phyloP scores from a whole-genome alignment of 2,329 filamentous ascomycete species.

The Niveomyces coronatus region DNA sequence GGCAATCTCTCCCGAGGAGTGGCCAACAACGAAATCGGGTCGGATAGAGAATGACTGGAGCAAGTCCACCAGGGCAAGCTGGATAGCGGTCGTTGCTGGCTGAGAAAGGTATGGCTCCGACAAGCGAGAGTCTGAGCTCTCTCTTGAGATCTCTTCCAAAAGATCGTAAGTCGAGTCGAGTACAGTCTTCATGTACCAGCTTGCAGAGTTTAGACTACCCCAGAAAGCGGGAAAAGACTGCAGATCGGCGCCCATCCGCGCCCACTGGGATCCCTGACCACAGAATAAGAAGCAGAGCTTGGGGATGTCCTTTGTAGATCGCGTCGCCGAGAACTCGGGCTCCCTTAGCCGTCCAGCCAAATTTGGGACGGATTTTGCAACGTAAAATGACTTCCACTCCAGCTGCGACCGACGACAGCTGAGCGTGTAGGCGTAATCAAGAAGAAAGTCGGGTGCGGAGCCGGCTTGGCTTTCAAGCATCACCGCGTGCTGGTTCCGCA shows the following conservation, averaged over 20 bases:
- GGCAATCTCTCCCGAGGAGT: constrained; percentile 38
- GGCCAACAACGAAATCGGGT: constrained; percentile 29
- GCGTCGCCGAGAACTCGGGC: constrained; percentile 13
- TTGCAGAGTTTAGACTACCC: constrained; percentile 25
- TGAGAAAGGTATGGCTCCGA: constrained; percentile 28
- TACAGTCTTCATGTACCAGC: constrained; percentile 18
- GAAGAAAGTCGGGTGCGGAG: constrained; percentile 16
- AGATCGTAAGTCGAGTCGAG: constrained; percentile 25
- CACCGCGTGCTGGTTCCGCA: constrained; percentile 24
- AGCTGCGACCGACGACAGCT: constrained; percentile 33
- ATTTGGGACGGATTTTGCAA: constrained; percentile 24
- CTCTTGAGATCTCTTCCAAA: constrained; percentile 25
- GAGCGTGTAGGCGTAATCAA: constrained; percentile 36
- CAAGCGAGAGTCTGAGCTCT: constrained; percentile 18
- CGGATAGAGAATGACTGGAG: constrained; percentile 22
- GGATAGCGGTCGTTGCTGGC: constrained; percentile 31
- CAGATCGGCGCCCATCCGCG: constrained; percentile 31
- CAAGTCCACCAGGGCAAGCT: constrained; percentile 32
- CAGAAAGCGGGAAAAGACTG: constrained; percentile 32
- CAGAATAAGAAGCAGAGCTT: constrained; percentile 32
- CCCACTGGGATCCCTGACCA: constrained; percentile 34
- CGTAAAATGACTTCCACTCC: constrained; percentile 31
- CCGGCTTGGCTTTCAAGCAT: constrained; percentile 18
- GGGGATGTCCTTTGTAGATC: constrained; percentile 18
- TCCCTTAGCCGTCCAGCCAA: constrained; percentile 21